Percentiles rank a stretch among this genome's conserved stretches.
Conservation (phyloP, 2,329 filamentous ascomycete genomes). For the Phialophora verrucosa region DNA sequence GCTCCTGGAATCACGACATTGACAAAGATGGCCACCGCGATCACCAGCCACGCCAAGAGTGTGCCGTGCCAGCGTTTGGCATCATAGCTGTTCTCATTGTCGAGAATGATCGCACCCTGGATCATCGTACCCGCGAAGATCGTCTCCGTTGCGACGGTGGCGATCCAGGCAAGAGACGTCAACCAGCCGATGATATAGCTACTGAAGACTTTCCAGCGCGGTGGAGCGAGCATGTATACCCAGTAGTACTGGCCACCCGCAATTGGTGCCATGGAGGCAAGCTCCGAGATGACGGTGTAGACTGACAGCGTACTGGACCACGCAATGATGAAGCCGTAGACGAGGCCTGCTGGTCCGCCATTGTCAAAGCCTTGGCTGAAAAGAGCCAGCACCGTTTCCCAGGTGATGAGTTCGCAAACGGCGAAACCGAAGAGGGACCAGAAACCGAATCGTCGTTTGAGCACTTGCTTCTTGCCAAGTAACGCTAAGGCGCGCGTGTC, state of each 20-base stretch:
- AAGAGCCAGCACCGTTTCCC: slow-evolving; percentile 54
- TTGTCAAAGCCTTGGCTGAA: slow-evolving; percentile 52
- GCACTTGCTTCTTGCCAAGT: slow-evolving; percentile 54
- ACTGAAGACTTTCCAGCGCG: slow-evolving; percentile 48
- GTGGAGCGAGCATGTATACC: slow-evolving; percentile 54
- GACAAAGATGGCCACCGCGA: slow-evolving; percentile 49
- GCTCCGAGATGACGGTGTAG: slow-evolving; percentile 55
- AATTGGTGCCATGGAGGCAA: slow-evolving; percentile 56
- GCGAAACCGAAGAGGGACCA: slow-evolving; percentile 53
- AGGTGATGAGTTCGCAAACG: slow-evolving; percentile 54
- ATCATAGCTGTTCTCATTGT: slow-evolving; percentile 45
- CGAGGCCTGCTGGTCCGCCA: slow-evolving; percentile 55
- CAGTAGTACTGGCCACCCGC: slow-evolving; percentile 55
- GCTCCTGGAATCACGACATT: slow-evolving; percentile 51
- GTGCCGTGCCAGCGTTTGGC: slow-evolving; percentile 49
- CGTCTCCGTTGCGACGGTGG: slow-evolving; percentile 51
- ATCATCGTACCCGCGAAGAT: slow-evolving; percentile 51
- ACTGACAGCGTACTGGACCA: slow-evolving; percentile 57
- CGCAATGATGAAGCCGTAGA: slow-evolving; percentile 60
- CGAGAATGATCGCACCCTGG: slow-evolving; percentile 49
- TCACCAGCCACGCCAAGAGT: slow-evolving; percentile 49
- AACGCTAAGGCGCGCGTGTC: slow-evolving; percentile 50
- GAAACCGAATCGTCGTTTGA: slow-evolving; percentile 52
- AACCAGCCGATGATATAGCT: slow-evolving; percentile 55
- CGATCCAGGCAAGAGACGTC: slow-evolving; percentile 52